Evolutionary conservation across 2,329 filamentous ascomycete genomes (phyloP), one percentile per base, ranked within the genome.

Genomic region (Scleromitrula shiraiana): DNA sequence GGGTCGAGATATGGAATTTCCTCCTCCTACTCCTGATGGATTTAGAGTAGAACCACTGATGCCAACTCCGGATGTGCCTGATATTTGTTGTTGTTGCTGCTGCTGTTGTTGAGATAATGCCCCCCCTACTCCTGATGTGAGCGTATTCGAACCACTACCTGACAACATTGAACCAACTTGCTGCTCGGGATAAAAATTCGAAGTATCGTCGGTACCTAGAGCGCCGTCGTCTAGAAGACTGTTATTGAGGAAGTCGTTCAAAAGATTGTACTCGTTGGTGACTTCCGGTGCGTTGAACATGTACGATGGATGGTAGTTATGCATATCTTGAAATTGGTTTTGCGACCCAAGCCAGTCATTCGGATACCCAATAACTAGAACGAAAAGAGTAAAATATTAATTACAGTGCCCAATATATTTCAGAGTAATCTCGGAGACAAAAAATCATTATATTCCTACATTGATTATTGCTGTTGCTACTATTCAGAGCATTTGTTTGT

Each of bases 261-360:
- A 80, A 43, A 97, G 73, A 64, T 96, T 95, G 67, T 95, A 96
- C 72, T 98, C 93, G 69, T 93, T 93, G 52, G 86, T 90, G 59
- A 96, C 87, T 68, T 98, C 93, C 54, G 89, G 87, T n/a, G 82
- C 80, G 64, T 84, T 85, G 70, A 96, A 94, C 84, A 95, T 90
- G 72, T 93, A 97, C 63, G 87, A 93, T 50, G 88, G 85, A 69
- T 96, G 88, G 63, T 90, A 88, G 64, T 82, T 88, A 70, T 93
- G 88, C 83, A 96, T 93, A 68, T 96, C 89, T 72, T 94, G 85
- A 67, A 88, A 93, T 63, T 87, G 85, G 65, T 83, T 93, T 62
- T 88, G 85, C 51, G 60, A 56, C 42, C 72, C 72, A 53, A 89
- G 75, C 83, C 87, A 91, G 64, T 89, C 86, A 71, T 88, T 87